These are phyloP conservation scores for Lycium ferocissimum DNA, from an alignment of 257 asterid genomes.

Conservation along the genomic window DNA sequence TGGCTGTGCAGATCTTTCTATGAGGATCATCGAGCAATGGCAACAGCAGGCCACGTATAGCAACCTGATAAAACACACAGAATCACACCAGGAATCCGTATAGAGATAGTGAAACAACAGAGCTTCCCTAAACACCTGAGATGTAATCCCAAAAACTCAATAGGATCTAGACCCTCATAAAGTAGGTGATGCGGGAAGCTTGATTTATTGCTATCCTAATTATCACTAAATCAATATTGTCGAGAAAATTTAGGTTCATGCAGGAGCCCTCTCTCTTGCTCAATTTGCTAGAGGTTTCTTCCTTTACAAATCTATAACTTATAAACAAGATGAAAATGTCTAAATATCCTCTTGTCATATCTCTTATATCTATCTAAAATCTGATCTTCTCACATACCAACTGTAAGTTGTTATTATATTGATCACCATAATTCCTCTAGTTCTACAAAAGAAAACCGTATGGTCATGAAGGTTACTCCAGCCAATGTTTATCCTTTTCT, in stretches of 20 bases:
- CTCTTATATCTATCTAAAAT: background rate
- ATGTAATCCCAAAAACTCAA: slow-evolving; percentile 31
- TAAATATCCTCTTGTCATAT: background rate
- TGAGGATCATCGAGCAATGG: slow-evolving; percentile 75
- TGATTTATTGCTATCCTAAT: background rate
- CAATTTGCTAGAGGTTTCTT: slow-evolving; percentile 5
- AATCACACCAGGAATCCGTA: slow-evolving; percentile 30
- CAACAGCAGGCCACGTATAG: slow-evolving; percentile 70
- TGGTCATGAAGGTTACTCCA: background rate
- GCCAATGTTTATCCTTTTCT: slow-evolving; percentile 3
- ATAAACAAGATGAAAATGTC: background rate
- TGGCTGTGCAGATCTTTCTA: slow-evolving; percentile 85
- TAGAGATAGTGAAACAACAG: slow-evolving; percentile 20
- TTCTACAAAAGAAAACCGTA: background rate
- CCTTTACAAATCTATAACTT: background rate
- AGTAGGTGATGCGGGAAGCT: background rate
- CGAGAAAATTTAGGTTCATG: background rate
- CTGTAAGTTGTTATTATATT: background rate
- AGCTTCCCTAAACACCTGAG: slow-evolving; percentile 26
- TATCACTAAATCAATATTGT: slow-evolving; percentile 20
- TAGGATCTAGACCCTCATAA: slow-evolving; percentile 7
- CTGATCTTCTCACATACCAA: background rate
- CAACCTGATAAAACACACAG: slow-evolving; percentile 54
- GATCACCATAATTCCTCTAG: slow-evolving; percentile 19
- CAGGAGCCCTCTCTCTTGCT: background rate